These are phyloP conservation scores for Exophiala viscosa DNA, from an alignment of 2,329 filamentous ascomycete genomes.

Conservation along the genomic window DNA sequence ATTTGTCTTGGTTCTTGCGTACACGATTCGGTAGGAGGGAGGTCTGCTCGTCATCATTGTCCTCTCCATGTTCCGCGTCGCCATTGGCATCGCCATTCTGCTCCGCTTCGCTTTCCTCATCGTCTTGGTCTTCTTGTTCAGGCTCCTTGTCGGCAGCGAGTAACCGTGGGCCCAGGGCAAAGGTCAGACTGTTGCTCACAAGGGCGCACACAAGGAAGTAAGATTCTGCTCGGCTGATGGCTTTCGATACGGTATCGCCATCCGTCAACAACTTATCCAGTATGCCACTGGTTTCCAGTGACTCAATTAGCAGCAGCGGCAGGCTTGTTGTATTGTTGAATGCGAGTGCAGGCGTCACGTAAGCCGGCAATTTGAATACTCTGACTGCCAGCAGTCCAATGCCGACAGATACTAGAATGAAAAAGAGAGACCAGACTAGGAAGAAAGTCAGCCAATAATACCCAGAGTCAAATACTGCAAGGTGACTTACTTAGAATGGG, in stretches of 20 bases:
- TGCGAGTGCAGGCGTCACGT: constrained; percentile 51
- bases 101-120: constrained; percentile 21
- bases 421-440: constrained; percentile 50
- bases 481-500: constrained; percentile 43
- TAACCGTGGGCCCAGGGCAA: constrained; percentile 59
- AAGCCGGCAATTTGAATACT: constrained; percentile 48
- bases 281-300: constrained; percentile 55
- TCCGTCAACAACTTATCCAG: constrained; percentile 47
- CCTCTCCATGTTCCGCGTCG: constrained; percentile 22
- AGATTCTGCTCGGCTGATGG: constrained; percentile 58
- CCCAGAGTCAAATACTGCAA: not conserved
- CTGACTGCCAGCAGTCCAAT: constrained; percentile 43
- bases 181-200: constrained; percentile 60
- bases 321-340: constrained; percentile 58
- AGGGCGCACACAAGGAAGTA: constrained; percentile 66
- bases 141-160: constrained; percentile 48
- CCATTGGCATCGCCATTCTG: not conserved
- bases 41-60: constrained; percentile 44
- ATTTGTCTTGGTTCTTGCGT: constrained; percentile 10
- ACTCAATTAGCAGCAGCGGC: constrained; percentile 50
- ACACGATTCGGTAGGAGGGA: constrained; percentile 47
- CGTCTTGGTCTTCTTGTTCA: constrained; percentile 28
- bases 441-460: constrained; percentile 1
- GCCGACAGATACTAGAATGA: constrained; percentile 47
- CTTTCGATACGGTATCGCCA: constrained; percentile 42